Evolutionary conservation across 352 stramenopile genomes (phyloP).

Genomic region (Saprolegnia diclina): DNA sequence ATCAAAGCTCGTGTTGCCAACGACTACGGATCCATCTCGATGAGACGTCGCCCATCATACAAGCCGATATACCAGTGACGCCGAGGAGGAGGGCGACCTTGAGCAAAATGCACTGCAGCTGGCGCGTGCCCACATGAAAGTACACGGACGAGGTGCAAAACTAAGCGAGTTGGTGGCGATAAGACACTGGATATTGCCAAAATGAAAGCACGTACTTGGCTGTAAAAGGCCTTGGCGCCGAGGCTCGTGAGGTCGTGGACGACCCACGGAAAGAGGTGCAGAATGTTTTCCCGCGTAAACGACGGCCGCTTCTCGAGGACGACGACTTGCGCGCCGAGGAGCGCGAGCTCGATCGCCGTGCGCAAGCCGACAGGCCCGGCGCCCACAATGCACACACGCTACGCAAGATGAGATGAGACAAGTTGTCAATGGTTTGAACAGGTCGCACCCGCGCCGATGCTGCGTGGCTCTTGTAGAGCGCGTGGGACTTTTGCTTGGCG

Average conservation of each 20-base stretch:
- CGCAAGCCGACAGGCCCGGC: slow-evolving; percentile 69
- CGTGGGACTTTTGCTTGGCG: slow-evolving; percentile 1
- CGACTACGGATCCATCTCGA: slow-evolving; percentile 30
- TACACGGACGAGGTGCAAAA: slow-evolving; percentile 79
- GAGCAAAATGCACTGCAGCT: slow-evolving; percentile 78
- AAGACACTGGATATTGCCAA: not conserved
- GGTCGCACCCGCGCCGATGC: slow-evolving; percentile 9
- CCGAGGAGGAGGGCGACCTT: slow-evolving; percentile 72
- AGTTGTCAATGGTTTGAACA: not conserved
- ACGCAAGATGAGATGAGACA: not conserved
- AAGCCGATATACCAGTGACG: slow-evolving; percentile 34
- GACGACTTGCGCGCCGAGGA: slow-evolving; percentile 65
- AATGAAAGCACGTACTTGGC: not conserved
- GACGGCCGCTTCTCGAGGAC: slow-evolving; percentile 76
- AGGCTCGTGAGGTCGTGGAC: slow-evolving; percentile 75
- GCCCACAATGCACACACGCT: slow-evolving; percentile 69
- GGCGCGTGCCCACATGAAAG: slow-evolving; percentile 81
- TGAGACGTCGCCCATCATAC: not conserved
- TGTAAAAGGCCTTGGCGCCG: slow-evolving; percentile 72
- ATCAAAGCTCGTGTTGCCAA: slow-evolving; percentile 57
- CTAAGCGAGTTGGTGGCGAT: slow-evolving; percentile 34
- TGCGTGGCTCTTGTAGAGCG: slow-evolving; percentile 6
- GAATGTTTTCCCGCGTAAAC: slow-evolving; percentile 79
- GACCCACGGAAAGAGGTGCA: slow-evolving; percentile 79
- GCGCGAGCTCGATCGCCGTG: slow-evolving; percentile 60